Conservation (phyloP, 78 protist genomes). For the Paulinella micropora region DNA sequence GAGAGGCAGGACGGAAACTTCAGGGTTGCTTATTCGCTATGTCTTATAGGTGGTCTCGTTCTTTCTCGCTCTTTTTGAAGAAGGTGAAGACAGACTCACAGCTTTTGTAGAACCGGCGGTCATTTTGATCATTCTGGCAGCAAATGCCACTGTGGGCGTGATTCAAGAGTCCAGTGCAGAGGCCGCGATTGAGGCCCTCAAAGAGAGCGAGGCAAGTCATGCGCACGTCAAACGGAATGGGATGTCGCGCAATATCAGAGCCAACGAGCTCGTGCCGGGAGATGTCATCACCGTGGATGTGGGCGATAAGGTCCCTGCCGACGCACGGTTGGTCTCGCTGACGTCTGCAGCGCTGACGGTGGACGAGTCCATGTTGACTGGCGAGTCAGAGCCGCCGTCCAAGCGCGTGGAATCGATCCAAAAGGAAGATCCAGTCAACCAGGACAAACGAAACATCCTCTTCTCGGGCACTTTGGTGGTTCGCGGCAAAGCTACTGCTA, state of each 20-base stretch:
- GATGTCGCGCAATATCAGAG: slow-evolving; percentile 19
- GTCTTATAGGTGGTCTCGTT: slow-evolving; percentile 44
- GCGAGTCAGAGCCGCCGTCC: not conserved
- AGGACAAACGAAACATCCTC: not conserved
- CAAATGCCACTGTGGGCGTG: slow-evolving; percentile 54
- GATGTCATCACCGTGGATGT: slow-evolving; percentile 51
- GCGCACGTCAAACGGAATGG: slow-evolving; percentile 32
- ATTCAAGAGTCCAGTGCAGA: slow-evolving; percentile 55
- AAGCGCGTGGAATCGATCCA: not conserved
- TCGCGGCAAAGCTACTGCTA: slow-evolving; percentile 30
- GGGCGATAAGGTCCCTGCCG: slow-evolving; percentile 73
- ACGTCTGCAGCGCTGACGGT: slow-evolving; percentile 15
- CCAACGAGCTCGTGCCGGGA: slow-evolving; percentile 65
- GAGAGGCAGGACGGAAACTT: too few species aligned
- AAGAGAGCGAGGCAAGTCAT: not conserved
- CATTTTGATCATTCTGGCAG: slow-evolving; percentile 46
- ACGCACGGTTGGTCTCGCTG: slow-evolving; percentile 16
- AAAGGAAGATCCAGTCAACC: not conserved
- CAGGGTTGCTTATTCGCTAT: too few species aligned
- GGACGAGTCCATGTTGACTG: slow-evolving; percentile 38
- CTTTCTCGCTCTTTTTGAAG: slow-evolving; percentile 46
- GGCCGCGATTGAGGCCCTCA: slow-evolving; percentile 41
- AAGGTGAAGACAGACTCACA: not conserved
- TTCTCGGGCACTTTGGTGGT: slow-evolving; percentile 38
- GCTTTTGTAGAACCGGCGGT: slow-evolving; percentile 43